Evolutionary conservation across 768 basidiomycete genomes (phyloP), one percentile per base, ranked within the genome.

Genomic region (Favolaschia claudopus): DNA sequence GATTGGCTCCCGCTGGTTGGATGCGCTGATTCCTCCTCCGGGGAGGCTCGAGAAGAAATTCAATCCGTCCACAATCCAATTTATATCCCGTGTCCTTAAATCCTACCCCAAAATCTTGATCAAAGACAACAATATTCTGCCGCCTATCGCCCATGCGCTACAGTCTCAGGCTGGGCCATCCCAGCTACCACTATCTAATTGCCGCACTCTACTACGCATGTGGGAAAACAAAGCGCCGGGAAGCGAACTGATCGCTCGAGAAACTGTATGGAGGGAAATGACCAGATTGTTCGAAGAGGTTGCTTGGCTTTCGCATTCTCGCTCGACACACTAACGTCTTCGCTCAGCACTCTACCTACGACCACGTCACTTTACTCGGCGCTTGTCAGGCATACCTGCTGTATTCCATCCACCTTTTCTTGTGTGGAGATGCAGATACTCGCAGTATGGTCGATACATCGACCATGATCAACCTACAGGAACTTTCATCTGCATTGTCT

Each of bases 351-450:
- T 52, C 20, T 15, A 27, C 28, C 10, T 58, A 58, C 42, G 62
- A 63, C 57, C 39, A 46, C 25, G 4, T 43, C 7, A 50, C 46
- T 13, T 52, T 63, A 15, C 57, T 63, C 17, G 29, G 40, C 20
- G 62, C 62, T 25, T 58, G 51, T 28, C 62, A 63, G 33, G 56
- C 57, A 10, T 63, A 63, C 31, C 25, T 63, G 40, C 34, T 63
- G 0, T 63, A 54, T 24, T 48, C 62, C 40, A 44, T 58, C 15
- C 43, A 58, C 27, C 25, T 53, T 10, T 57, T 58, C 53, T 58
- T 63, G 42, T 49, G 31, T 20, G 19, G 36, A 7, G 53, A 63
- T 25, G 1, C 50, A 22, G 56, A 58, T 4, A 40, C 46, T 36
- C 19, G 22, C 8, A 20, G 22, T 8, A 46, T 51, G 44, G 53